Evolutionary conservation across 306 rosid species (phyloP), one percentile per base, ranked within the genome.

Genomic region (Senna siamea): DNA sequence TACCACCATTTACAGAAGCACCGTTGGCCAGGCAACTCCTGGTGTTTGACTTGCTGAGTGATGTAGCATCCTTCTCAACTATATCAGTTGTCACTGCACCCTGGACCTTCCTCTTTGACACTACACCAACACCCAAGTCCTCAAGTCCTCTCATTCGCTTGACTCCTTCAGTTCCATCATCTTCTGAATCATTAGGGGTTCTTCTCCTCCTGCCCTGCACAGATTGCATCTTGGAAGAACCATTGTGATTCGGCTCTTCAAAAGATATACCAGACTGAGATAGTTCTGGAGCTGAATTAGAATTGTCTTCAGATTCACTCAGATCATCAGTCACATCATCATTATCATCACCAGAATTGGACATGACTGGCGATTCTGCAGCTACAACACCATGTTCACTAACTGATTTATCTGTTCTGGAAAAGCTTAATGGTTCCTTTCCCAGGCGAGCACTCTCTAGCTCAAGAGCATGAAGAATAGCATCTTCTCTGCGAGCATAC

Each of bases 401-500:
- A 66, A 74, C 86, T n/a, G 85, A 80, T 80, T 80, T 80, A 80
- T 84, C 86, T 65, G 70, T 69, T 81, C 74, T 56, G 77, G 86
- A 69, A 18, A 83, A 76, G 51, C 75, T 83, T 75, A 83, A 58
- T 7, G 76, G 82, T 70, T 77, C 92, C 80, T 86, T 88, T 78
- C 85, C 93, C 51, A 79, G 48, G 66, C 80, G 87, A 80, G 90
- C 75, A 66, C 83, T 86, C 84, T 95, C 99, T 68, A 95, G 81
- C 81, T 92, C 99, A 73, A 95, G 99, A 68, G 98, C 99, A 73
- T 95, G 99, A 41, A 95, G 86, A 82, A 92, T 95, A 55, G 99
- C 99, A 80, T 95, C 98, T 83, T 95, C 99, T 79, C 98, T 88
- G 40, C 98, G 93, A 77, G 98, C 99, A 90, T 95, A 95, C 79